These are phyloP conservation scores for Fusarium haematococcum DNA, from an alignment of 2,329 filamentous ascomycete genomes.

Conservation along the genomic window DNA sequence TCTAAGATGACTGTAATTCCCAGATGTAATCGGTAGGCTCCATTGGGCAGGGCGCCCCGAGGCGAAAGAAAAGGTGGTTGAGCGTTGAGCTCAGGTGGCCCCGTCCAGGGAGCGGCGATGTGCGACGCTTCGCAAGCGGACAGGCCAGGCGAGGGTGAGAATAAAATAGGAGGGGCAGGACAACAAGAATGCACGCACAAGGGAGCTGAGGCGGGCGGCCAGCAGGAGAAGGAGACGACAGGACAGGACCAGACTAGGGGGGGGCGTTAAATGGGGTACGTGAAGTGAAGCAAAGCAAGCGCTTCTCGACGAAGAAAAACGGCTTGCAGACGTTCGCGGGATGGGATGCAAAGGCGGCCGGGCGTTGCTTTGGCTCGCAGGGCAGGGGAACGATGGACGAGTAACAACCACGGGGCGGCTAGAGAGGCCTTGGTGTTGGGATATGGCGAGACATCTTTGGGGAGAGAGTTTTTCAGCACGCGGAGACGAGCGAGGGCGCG, in stretches of 20 bases:
- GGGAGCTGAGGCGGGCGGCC: constrained; percentile 26
- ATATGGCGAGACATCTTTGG: constrained; percentile 37
- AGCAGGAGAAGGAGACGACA: constrained; percentile 18
- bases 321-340: constrained; percentile 25
- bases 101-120: constrained; percentile 18
- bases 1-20: constrained; percentile 29
- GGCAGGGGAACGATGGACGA: constrained; percentile 14
- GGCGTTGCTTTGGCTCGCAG: constrained; percentile 21
- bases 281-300: constrained; percentile 11
- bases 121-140: constrained; percentile 26
- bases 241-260: constrained; percentile 2
- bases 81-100: constrained; percentile 26
- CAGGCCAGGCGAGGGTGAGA: constrained; percentile 27
- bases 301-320: constrained; percentile 28
- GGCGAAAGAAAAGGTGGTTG: constrained; percentile 10
- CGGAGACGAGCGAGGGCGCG: constrained; percentile 41
- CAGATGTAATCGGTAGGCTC: constrained; percentile 27
- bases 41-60: constrained; percentile 35
- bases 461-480: constrained; percentile 41
- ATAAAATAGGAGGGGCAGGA: constrained; percentile 35
- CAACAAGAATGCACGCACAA: constrained; percentile 32
- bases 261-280: constrained; percentile 25
- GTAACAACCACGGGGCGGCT: constrained; percentile 36
- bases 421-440: constrained; percentile 35
- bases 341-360: constrained; percentile 12